These are phyloP conservation scores for Sarcocystis neurona DNA, from an alignment of 169 alveolate species.

Conservation along the genomic window DNA sequence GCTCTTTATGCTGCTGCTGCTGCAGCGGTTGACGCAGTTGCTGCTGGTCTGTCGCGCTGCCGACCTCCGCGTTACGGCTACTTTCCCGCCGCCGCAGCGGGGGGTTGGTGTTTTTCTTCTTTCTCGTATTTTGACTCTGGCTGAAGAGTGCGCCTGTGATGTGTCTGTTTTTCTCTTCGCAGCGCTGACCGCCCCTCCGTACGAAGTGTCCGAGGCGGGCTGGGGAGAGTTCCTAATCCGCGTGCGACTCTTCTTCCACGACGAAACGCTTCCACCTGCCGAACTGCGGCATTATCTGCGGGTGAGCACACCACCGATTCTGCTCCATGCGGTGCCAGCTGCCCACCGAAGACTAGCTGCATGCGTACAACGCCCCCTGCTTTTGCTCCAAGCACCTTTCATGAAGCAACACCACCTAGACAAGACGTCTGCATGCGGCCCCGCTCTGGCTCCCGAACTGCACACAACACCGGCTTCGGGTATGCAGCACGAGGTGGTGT, in stretches of 20 bases:
- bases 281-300: conserved; percentile 80
- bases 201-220: conserved; percentile 86
- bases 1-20: no score
- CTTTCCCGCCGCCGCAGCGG: conserved; percentile 19
- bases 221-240: conserved; percentile 92
- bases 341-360: background rate
- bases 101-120: background rate
- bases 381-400: background rate
- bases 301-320: background rate
- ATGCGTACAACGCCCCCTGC: background rate
- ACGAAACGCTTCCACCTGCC: conserved; percentile 83
- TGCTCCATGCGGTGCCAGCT: background rate
- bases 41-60: no score
- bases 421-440: background rate
- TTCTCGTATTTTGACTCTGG: background rate
- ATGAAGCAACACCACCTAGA: background rate
- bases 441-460: background rate
- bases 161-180: background rate
- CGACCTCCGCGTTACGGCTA: background rate
- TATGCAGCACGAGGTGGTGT: no score
- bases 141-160: background rate
- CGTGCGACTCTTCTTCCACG: conserved; percentile 80
- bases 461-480: background rate
- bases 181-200: conserved; percentile 83
- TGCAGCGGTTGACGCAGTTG: no score